Conservation (phyloP, 305 asterid genomes). For the Stenogyne calaminthoides region DNA sequence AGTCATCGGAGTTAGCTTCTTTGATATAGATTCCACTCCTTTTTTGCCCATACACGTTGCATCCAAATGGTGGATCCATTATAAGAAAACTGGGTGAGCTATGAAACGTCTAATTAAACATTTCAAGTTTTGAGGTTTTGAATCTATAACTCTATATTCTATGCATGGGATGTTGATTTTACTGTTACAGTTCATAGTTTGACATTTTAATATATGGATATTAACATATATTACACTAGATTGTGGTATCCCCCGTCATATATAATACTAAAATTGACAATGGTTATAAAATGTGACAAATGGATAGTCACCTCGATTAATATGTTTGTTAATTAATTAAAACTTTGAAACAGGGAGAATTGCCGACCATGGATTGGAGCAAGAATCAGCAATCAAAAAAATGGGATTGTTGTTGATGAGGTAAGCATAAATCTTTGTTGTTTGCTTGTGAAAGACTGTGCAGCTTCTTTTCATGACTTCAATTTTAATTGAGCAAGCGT, state of each 20-base stretch:
- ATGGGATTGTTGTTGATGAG: neutral
- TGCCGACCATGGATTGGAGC: neutral
- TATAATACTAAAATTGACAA: too few species aligned
- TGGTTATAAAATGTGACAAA: too few species aligned
- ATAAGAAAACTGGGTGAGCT: neutral
- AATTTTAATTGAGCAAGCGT: too few species aligned
- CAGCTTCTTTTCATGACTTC: too few species aligned
- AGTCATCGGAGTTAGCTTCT: neutral
- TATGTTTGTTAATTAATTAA: too few species aligned
- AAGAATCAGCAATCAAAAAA: neutral
- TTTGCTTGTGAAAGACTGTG: too few species aligned
- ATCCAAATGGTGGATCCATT: conserved; percentile 21
- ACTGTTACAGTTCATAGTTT: neutral
- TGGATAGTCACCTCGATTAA: too few species aligned
- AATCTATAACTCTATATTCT: neutral
- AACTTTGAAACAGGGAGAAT: neutral
- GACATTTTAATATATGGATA: neutral
- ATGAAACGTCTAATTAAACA: neutral
- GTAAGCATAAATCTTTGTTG: neutral
- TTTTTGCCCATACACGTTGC: conserved; percentile 12
- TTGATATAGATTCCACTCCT: neutral
- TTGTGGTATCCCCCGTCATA: too few species aligned
- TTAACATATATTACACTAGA: neutral
- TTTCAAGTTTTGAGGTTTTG: neutral
- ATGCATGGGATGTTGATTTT: neutral